These are phyloP conservation scores for Knufia petricola DNA, from an alignment of 2,329 filamentous ascomycete genomes.

Conservation along the genomic window DNA sequence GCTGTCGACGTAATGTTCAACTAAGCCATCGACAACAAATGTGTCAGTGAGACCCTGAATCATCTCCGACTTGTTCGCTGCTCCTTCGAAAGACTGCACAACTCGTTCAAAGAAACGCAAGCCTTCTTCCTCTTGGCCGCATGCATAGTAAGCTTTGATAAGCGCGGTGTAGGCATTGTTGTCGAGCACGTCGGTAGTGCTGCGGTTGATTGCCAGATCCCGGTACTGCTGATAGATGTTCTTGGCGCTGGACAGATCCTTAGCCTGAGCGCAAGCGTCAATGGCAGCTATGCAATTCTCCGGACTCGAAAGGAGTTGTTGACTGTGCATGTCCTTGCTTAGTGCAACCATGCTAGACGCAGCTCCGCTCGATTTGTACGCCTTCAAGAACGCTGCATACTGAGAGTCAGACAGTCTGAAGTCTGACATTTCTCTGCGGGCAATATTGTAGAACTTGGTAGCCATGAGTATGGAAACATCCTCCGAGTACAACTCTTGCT, in stretches of 20 bases:
- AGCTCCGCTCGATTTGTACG: slow-evolving; percentile 72
- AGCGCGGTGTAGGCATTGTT: slow-evolving; percentile 82
- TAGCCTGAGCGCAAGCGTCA: slow-evolving; percentile 72
- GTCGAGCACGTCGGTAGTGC: slow-evolving; percentile 64
- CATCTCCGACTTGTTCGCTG: slow-evolving; percentile 43
- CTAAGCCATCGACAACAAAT: slow-evolving; percentile 63
- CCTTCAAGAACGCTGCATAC: slow-evolving; percentile 75
- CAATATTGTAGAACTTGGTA: slow-evolving; percentile 73
- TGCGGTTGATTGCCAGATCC: slow-evolving; percentile 59
- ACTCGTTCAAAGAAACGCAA: slow-evolving; percentile 80
- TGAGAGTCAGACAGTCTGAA: slow-evolving; percentile 66
- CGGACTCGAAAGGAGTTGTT: slow-evolving; percentile 62
- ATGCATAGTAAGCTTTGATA: slow-evolving; percentile 77
- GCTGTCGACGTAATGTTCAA: slow-evolving; percentile 64
- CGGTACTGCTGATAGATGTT: slow-evolving; percentile 96
- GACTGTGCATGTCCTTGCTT: slow-evolving; percentile 82
- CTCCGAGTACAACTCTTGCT: slow-evolving; percentile 74
- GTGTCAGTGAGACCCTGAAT: slow-evolving; percentile 58
- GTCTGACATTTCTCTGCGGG: slow-evolving; percentile 52
- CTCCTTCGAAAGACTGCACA: slow-evolving; percentile 44
- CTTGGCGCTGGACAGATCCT: slow-evolving; percentile 77
- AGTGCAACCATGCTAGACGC: slow-evolving; percentile 83
- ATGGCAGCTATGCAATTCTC: slow-evolving; percentile 90
- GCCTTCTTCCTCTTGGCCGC: slow-evolving; percentile 69
- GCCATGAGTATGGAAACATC: slow-evolving; percentile 81